Base-by-base conservation (phyloP, 495 filamentous ascomycete genomes). In the Xylaria cubensis region DNA sequence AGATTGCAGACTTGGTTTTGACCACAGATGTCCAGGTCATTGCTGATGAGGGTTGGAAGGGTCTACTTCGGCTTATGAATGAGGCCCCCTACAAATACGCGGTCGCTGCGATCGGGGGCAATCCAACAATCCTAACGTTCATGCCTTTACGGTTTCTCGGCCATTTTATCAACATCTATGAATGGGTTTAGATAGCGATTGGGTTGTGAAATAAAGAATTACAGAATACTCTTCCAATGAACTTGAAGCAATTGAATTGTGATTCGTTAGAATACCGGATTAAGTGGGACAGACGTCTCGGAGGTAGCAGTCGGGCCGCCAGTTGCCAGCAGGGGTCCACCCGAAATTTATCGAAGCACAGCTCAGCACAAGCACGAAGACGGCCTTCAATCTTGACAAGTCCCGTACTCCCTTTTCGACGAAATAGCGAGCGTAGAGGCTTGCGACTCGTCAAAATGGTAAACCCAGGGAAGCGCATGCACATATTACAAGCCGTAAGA, bases 401-500 rank as follows among this genome's bases (percentile, higher is more conserved):
- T 19, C 69, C 58, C 29, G 34, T 39, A 58, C 19, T 48, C n/a
- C 36, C 34, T 32, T 24, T 59, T 67, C 4, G 59, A 66, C 64
- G 70, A 65, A 34, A 74, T 44, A 50, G 42, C 59, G 74, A 74
- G 73, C 72, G 15, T 58, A 72, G n/a, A 63, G 71, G 77, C 78
- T 80, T 73, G 73, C 41, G 67, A 69, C 59, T 74, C 71, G 63
- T 81, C 79, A 90, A 83, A 66, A 97, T 96, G 93, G 92, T 95
- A 75, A 91, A 90, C 80, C 80, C 95, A 75, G 83, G 90, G 79
- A 89, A 88, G 81, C 93, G 95, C 65, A 92, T 94, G 89, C 86
- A 90, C 78, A 91, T 90, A 84, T 84, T 97, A 81, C 89, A 88
- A 82, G 84, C 87, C 79, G 94, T 97, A 87, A 84, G 92, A 88